Evolutionary conservation across 2,329 filamentous ascomycete genomes (phyloP).

Genomic region (Botrytis squamosa): DNA sequence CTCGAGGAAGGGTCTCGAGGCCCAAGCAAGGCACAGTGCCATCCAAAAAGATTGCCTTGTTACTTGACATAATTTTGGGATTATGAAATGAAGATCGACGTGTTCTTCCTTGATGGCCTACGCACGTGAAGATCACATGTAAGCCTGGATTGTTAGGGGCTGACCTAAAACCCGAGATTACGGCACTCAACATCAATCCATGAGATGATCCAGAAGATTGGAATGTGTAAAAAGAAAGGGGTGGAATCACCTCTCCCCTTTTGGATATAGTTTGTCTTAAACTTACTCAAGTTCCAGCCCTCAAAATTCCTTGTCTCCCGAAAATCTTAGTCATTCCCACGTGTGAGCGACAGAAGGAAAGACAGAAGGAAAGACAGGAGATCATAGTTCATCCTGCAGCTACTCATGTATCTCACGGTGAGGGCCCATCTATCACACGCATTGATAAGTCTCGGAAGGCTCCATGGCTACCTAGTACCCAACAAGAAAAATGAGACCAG

Average conservation of each 20-base stretch:
- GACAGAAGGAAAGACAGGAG: constrained; percentile 9
- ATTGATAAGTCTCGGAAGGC: constrained; percentile 7
- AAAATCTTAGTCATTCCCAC: constrained; percentile 20
- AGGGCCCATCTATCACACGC: constrained; percentile 2
- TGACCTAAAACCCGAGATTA: not conserved
- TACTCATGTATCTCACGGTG: not conserved
- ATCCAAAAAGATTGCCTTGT: not conserved
- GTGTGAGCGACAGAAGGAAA: constrained; percentile 8
- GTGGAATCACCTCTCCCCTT: not conserved
- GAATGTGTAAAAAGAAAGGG: constrained; percentile 11
- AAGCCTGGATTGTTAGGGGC: not conserved
- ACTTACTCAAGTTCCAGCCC: constrained; percentile 14
- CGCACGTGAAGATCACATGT: constrained; percentile 6
- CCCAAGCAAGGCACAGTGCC: not conserved
- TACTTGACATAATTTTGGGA: not conserved
- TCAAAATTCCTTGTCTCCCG: not conserved
- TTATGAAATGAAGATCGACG: constrained; percentile 14
- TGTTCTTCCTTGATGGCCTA: not conserved
- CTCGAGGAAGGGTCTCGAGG: not conserved
- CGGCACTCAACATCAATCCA: constrained; percentile 3
- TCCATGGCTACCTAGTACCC: constrained; percentile 6
- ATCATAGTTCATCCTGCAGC: constrained; percentile 3
- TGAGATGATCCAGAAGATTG: constrained; percentile 10
- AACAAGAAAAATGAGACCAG: constrained; percentile 11
- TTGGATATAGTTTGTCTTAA: constrained; percentile 13